Evolutionary conservation across 2,329 filamentous ascomycete species (phyloP).

Genomic region (Tolypocladium endophyticum): DNA sequence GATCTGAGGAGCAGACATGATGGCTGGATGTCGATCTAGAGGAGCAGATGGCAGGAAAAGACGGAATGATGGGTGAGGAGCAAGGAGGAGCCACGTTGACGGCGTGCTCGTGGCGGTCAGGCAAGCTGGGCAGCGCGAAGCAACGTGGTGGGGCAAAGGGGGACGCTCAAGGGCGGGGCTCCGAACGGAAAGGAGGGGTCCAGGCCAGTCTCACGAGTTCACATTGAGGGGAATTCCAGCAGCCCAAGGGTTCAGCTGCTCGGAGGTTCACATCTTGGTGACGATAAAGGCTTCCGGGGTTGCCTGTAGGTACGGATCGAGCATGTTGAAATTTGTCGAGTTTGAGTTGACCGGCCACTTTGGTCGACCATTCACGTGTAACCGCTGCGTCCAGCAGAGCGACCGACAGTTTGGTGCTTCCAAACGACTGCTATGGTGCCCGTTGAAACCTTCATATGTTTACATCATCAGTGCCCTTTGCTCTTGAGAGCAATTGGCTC

Average conservation of each 20-base stretch:
- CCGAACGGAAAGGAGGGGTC: neutral
- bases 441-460: neutral
- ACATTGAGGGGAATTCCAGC: neutral
- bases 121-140: neutral
- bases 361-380: neutral
- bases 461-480: neutral
- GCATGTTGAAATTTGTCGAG: neutral
- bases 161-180: neutral
- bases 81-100: neutral
- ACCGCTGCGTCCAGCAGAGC: neutral
- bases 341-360: neutral
- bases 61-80: neutral
- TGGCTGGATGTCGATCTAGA: slow-evolving; percentile 8
- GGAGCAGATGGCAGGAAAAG: neutral
- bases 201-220: neutral
- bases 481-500: neutral
- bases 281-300: neutral
- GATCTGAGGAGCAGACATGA: slow-evolving; percentile 41
- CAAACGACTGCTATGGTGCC: neutral
- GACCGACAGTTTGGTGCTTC: neutral
- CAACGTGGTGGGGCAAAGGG: neutral
- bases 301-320: neutral
- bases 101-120: neutral
- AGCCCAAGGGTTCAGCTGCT: neutral
- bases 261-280: neutral